These are phyloP conservation scores for Cyphellophora europaea DNA, from an alignment of 2,329 filamentous ascomycete species.

Conservation along the genomic window DNA sequence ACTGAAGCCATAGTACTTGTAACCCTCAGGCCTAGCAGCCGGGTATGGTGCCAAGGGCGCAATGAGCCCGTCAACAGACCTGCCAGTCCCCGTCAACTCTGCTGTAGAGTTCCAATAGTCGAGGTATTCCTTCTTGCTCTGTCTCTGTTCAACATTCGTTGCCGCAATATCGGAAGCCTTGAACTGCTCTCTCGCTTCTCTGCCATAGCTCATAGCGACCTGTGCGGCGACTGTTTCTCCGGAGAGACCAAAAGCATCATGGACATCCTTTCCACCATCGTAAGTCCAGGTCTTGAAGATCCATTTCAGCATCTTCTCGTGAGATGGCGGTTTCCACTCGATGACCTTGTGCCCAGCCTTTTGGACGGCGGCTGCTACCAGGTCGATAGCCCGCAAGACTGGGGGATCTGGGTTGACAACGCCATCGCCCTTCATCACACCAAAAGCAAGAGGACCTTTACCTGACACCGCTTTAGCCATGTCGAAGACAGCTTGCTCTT, in stretches of 20 bases:
- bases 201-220: conserved; percentile 26
- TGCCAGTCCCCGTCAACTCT: conserved; percentile 38
- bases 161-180: conserved; percentile 35
- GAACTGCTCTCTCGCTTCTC: conserved; percentile 24
- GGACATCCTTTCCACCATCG: conserved; percentile 44
- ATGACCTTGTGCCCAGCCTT: conserved; percentile 49
- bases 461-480: conserved; percentile 29
- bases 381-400: conserved; percentile 43
- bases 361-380: conserved; percentile 39
- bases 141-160: conserved; percentile 44
- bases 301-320: conserved; percentile 29
- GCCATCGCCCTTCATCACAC: conserved; percentile 44
- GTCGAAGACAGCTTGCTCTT: conserved; percentile 26
- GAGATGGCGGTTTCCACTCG: conserved; percentile 48
- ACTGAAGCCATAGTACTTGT: conserved; percentile 30
- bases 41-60: conserved; percentile 33
- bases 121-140: conserved; percentile 49
- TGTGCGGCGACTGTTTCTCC: conserved; percentile 45
- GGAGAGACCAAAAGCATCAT: conserved; percentile 41
- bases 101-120: conserved; percentile 53
- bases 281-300: conserved; percentile 33
- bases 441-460: conserved; percentile 41
- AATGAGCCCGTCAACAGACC: conserved; percentile 44
- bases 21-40: conserved; percentile 29
- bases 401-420: conserved; percentile 47